These are phyloP conservation scores for Erythrobasidium yunnanense DNA, from an alignment of 768 basidiomycete genomes.

Conservation along the genomic window DNA sequence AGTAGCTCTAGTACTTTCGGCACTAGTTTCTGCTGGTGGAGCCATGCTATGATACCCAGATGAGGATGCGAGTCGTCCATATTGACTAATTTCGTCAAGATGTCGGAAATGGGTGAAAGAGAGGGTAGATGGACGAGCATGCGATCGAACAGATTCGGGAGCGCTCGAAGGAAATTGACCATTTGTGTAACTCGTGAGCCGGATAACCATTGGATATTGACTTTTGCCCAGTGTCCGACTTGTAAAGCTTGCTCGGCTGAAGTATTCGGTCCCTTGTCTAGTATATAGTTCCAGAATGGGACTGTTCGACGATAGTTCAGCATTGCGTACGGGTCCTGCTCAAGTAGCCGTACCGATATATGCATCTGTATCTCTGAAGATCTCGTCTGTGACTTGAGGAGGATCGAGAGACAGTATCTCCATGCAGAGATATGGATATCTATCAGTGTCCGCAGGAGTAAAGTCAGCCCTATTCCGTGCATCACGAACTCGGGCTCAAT, in stretches of 20 bases:
- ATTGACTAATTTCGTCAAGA: conserved; percentile 79
- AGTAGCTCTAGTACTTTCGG: conserved; percentile 67
- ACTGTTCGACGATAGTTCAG: not conserved
- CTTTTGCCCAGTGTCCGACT: conserved; percentile 87
- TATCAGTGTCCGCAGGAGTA: not conserved
- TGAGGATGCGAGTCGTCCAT: conserved; percentile 73
- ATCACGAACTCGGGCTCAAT: too few species aligned
- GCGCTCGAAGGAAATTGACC: conserved; percentile 76
- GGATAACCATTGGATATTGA: conserved; percentile 81
- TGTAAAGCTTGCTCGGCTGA: conserved; percentile 49
- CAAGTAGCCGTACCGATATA: conserved; percentile 19
- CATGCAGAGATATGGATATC: conserved; percentile 28
- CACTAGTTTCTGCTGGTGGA: conserved; percentile 63
- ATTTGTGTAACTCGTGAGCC: conserved; percentile 62
- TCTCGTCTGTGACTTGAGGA: conserved; percentile 14
- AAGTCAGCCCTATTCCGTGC: too few species aligned
- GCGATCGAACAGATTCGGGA: conserved; percentile 69
- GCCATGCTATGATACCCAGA: conserved; percentile 73
- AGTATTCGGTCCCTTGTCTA: conserved; percentile 1
- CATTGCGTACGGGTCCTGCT: not conserved
- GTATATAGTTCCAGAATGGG: conserved; percentile 29
- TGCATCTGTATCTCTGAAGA: conserved; percentile 17
- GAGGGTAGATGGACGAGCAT: conserved; percentile 68
- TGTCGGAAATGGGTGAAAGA: conserved; percentile 79
- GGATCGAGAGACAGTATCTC: conserved; percentile 23